These are phyloP conservation scores for Ascochyta fabae DNA, from an alignment of 2,329 filamentous ascomycete species.

Conservation along the genomic window DNA sequence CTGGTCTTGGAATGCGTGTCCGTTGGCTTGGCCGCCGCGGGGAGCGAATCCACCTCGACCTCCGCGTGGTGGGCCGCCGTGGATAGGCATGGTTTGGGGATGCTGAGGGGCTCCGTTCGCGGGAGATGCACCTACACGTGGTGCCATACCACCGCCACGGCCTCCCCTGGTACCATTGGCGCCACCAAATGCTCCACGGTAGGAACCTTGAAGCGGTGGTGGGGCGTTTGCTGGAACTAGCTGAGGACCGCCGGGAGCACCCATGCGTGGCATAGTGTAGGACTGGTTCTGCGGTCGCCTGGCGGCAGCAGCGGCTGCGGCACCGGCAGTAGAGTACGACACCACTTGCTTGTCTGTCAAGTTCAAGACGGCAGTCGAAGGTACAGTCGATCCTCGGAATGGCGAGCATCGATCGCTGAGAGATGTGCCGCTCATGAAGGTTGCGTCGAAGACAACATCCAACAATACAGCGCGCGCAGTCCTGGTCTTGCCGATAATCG, in stretches of 20 bases:
- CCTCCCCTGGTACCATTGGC: constrained; percentile 49
- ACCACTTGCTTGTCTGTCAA: constrained; percentile 82
- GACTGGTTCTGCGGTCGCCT: constrained; percentile 59
- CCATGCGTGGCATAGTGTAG: constrained; percentile 62
- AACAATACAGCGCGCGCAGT: constrained; percentile 82
- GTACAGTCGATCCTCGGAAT: constrained; percentile 93
- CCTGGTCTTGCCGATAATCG: constrained; percentile 91
- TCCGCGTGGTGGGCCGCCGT: constrained; percentile 46
- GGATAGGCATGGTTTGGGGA: constrained; percentile 49
- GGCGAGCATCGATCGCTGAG: constrained; percentile 87
- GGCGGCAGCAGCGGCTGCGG: constrained; percentile 61
- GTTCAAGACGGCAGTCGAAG: constrained; percentile 87
- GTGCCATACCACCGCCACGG: constrained; percentile 49
- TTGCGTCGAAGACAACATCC: constrained; percentile 90
- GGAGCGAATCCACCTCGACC: constrained; percentile 49
- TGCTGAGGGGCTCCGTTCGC: constrained; percentile 37
- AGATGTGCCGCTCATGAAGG: constrained; percentile 97
- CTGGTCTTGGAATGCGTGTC: constrained; percentile 31
- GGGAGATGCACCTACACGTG: constrained; percentile 30
- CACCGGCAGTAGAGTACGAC: constrained; percentile 65
- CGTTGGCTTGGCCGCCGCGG: constrained; percentile 41
- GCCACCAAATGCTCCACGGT: constrained; percentile 62
- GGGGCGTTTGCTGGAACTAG: constrained; percentile 63
- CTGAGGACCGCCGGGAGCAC: constrained; percentile 65
- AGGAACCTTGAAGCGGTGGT: constrained; percentile 64